Evolutionary conservation across 2,329 filamentous ascomycete species (phyloP), one percentile per base, ranked within the genome.

Genomic region (Penicillium hordei): DNA sequence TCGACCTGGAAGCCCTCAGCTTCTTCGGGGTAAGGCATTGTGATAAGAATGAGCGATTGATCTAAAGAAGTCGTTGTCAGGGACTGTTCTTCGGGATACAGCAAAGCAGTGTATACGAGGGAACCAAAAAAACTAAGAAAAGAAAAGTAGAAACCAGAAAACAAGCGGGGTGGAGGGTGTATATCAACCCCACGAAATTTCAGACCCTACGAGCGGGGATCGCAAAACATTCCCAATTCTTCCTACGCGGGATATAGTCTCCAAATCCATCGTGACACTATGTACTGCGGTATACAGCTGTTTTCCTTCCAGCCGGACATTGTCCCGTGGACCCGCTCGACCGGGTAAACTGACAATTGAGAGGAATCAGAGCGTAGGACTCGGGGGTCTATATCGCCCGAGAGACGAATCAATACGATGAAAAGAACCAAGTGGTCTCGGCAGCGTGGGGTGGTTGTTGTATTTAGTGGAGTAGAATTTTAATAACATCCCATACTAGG

Each of bases 1-100:
- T 86, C 79, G 63, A 83, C 75, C 71, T 78, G 77, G 69, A 78
- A 79, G 40, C 77, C 77, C 60, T 78, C 73, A 48, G 77, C 76
- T 65, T 75, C 73, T 31, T 79, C 77, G 50, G 76, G 77, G 58
- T 79, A 79, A 58, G 74, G 73, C 78, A 79, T 79, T 60, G 61
- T 68, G 58, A 49, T 44, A 31, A 15, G 46, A 46, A 33, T 34
- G 19, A n/a, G 42, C n/a, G 52, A 60, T 61, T 61, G 39, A 43
- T 52, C 12, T 19, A 3, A 45, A 48, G 31, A 40, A 51, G 40
- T 39, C 45, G 27, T 38, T 25, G 27, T 31, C 2, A 29, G 27
- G 34, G 27, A 36, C 43, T 48, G 36, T n/a, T 17, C 4, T 39
- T n/a, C 19, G 13, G 2, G 7, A 27, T 45, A 43, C 17, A 40